A percentile compares a stretch with the other conserved stretches of the same genome.
phyloP scores from a whole-genome alignment of 768 basidiomycete species.

The Mycena rosella region DNA sequence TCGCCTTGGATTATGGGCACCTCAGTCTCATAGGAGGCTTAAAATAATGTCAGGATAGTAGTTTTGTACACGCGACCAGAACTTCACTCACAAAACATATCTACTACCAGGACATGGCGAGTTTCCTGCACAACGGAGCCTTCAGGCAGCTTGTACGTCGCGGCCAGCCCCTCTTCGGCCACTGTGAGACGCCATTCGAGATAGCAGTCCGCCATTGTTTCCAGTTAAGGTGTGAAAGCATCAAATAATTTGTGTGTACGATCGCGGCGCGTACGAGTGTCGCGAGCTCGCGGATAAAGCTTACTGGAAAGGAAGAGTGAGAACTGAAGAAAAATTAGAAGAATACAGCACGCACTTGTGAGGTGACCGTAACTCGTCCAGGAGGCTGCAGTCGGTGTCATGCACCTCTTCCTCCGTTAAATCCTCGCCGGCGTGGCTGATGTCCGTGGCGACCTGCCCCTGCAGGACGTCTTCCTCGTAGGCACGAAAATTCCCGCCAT shows the following conservation, averaged over 20 bases:
- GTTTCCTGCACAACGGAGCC: background rate
- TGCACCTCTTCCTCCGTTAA: background rate
- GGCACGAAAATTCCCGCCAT: too few species aligned
- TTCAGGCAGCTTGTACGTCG: background rate
- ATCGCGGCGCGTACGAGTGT: background rate
- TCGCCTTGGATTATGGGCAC: too few species aligned
- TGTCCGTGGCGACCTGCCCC: background rate
- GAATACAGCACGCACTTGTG: background rate
- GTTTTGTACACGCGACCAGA: too few species aligned
- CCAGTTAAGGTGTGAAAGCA: background rate
- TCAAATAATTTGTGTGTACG: background rate
- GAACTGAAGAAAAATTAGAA: too few species aligned
- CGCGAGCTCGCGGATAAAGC: background rate
- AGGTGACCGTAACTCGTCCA: background rate
- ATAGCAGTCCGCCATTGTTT: background rate
- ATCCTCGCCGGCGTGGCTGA: background rate
- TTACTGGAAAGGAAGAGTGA: too few species aligned
- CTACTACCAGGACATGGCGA: background rate
- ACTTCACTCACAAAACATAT: background rate
- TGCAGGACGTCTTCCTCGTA: conserved; percentile 29
- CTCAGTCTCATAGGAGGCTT: too few species aligned
- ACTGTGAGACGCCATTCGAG: background rate
- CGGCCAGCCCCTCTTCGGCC: background rate
- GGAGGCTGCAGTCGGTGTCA: background rate
- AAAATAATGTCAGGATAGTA: too few species aligned